phyloP scores from a whole-genome alignment of 2,329 filamentous ascomycete genomes.

The Tolypocladium album region DNA sequence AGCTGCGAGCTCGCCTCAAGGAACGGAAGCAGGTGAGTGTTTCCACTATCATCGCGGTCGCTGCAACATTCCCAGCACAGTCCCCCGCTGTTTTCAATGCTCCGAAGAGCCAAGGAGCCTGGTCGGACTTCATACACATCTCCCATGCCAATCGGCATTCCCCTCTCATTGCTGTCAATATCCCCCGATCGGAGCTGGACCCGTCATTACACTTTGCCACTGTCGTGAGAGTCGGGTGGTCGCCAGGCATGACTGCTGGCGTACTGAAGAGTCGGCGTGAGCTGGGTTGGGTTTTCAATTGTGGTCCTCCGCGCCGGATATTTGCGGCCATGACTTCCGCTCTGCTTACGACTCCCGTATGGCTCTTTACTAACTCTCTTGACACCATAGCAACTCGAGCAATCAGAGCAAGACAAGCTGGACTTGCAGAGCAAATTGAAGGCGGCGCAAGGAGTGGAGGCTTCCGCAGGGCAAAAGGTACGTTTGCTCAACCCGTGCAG shows the following conservation, averaged over 20 bases:
- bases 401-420: slow-evolving; percentile 44
- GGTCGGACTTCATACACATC: no score
- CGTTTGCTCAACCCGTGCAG: slow-evolving; percentile 13
- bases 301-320: no score
- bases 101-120: no score
- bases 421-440: slow-evolving; percentile 46
- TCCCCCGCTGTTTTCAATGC: no score
- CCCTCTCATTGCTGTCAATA: no score
- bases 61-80: not conserved
- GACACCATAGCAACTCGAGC: slow-evolving; percentile 42
- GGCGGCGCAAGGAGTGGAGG: slow-evolving; percentile 36
- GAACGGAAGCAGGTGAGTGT: slow-evolving; percentile 48
- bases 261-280: no score
- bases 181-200: no score
- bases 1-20: slow-evolving; percentile 42
- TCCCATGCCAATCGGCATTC: no score
- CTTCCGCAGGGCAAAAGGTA: slow-evolving; percentile 42
- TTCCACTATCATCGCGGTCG: not conserved
- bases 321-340: not conserved
- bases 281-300: not conserved
- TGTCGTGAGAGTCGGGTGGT: no score
- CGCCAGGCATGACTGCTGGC: no score
- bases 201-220: no score
- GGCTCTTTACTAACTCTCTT: not conserved
- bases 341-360: not conserved